Conservation (phyloP, 2,329 filamentous ascomycete species). For the Pseudocercospora macadamiae region DNA sequence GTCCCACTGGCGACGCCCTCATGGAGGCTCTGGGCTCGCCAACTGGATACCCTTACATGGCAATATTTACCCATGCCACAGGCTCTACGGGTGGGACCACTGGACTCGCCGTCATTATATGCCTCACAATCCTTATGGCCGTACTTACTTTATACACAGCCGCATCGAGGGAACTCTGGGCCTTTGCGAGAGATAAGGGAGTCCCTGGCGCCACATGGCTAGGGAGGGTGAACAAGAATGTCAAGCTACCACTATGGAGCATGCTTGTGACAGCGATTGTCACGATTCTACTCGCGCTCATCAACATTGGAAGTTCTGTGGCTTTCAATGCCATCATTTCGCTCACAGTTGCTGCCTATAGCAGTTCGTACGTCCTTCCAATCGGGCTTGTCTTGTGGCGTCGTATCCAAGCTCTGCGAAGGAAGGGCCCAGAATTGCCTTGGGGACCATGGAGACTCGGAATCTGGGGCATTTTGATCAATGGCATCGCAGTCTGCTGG, state of each 20-base stretch:
- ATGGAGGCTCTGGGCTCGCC: neutral
- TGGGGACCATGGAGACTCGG: slow-evolving; percentile 6
- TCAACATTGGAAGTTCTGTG: slow-evolving; percentile 8
- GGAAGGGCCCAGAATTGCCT: slow-evolving; percentile 5
- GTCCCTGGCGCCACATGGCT: neutral
- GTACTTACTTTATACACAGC: neutral
- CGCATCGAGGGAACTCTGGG: slow-evolving; percentile 1
- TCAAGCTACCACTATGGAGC: slow-evolving; percentile 1
- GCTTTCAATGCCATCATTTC: slow-evolving; percentile 14
- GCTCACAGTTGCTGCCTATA: slow-evolving; percentile 1
- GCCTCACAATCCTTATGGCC: neutral
- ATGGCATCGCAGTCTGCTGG: neutral
- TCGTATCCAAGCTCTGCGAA: neutral
- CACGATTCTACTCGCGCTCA: slow-evolving; percentile 4
- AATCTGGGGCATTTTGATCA: slow-evolving; percentile 5
- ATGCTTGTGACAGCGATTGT: neutral
- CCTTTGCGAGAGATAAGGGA: neutral
- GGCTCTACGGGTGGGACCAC: neutral
- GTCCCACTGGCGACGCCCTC: neutral
- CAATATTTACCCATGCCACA: slow-evolving; percentile 5
- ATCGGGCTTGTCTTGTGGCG: slow-evolving; percentile 6
- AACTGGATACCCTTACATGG: slow-evolving; percentile 2
- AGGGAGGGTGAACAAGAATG: neutral
- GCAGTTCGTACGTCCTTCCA: slow-evolving; percentile 3
- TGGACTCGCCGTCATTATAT: neutral